Percentiles rank a stretch among this genome's conserved stretches.
These are phyloP conservation scores for Leishmania tropica DNA, from an alignment of 208 protist genomes.

Conservation along the genomic window DNA sequence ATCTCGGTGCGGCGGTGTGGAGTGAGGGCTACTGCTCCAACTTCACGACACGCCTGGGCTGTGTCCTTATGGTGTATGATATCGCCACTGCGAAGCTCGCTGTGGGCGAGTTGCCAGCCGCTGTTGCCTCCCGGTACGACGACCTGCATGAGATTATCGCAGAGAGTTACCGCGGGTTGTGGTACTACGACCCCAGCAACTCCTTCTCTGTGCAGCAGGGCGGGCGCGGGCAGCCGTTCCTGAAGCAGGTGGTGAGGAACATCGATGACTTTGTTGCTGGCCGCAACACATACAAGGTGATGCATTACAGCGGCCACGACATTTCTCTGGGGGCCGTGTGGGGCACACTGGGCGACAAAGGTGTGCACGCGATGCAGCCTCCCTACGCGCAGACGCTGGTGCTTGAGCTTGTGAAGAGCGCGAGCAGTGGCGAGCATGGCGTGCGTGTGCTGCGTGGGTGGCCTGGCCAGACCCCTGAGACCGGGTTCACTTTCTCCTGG, in stretches of 20 bases:
- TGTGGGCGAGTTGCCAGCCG: slow-evolving; percentile 9
- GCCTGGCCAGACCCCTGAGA: slow-evolving; percentile 47
- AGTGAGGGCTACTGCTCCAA: slow-evolving; percentile 41
- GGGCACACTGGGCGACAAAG: slow-evolving; percentile 39
- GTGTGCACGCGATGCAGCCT: slow-evolving; percentile 30
- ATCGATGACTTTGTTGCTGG: slow-evolving; percentile 26
- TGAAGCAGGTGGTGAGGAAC: slow-evolving; percentile 46
- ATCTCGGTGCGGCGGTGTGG: slow-evolving; percentile 28
- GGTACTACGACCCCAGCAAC: slow-evolving; percentile 31
- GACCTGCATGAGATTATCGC: slow-evolving; percentile 32
- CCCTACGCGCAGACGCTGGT: slow-evolving; percentile 47
- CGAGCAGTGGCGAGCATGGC: slow-evolving; percentile 19
- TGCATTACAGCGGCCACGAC: slow-evolving; percentile 59
- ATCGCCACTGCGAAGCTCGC: slow-evolving; percentile 38
- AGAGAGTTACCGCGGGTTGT: slow-evolving; percentile 11
- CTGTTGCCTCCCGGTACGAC: slow-evolving; percentile 22
- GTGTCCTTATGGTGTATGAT: slow-evolving; percentile 37
- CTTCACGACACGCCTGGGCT: slow-evolving; percentile 26
- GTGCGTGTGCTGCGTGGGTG: slow-evolving; percentile 56
- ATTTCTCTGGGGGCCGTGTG: slow-evolving; percentile 29
- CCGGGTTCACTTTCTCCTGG: slow-evolving; percentile 32
- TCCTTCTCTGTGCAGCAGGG: slow-evolving; percentile 38
- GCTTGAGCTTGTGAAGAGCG: slow-evolving; percentile 47
- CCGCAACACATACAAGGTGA: slow-evolving; percentile 44
- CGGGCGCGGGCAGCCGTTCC: slow-evolving; percentile 41